A percentile compares a stretch with the other conserved stretches of the same genome.
Conservation (phyloP, 495 filamentous ascomycete genomes). For the Penicillium steckii region DNA sequence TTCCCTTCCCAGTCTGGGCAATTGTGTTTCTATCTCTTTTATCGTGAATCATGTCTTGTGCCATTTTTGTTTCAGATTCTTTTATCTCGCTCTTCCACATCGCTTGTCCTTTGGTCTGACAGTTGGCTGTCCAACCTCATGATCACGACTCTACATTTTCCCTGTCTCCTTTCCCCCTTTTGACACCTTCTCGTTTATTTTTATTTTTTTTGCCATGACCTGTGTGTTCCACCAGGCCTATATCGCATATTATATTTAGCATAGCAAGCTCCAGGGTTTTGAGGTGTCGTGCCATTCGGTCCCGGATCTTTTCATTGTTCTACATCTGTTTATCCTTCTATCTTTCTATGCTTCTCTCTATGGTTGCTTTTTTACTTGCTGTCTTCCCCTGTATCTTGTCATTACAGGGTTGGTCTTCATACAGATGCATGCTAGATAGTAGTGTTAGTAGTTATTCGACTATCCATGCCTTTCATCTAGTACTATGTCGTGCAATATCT, state of each 20-base stretch:
- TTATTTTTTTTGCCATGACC: constrained; percentile 4
- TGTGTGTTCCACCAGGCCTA: constrained; percentile 10
- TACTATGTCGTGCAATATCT: too few relatives aligned
- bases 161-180: neutral
- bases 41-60: constrained; percentile 24
- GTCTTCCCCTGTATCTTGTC: neutral
- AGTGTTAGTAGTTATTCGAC: too few relatives aligned
- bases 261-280: constrained; percentile 30
- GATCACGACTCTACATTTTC: constrained; percentile 18
- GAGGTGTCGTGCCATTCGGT: constrained; percentile 18
- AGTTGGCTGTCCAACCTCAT: constrained; percentile 9
- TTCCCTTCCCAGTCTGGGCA: constrained; percentile 36
- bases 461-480: too few relatives aligned
- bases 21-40: constrained; percentile 22
- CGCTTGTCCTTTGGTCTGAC: constrained; percentile 6
- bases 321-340: constrained; percentile 6
- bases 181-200: constrained; percentile 3
- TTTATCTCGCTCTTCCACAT: constrained; percentile 11
- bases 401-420: neutral
- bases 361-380: neutral
- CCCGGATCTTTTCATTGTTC: constrained; percentile 7
- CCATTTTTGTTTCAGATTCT: constrained; percentile 11
- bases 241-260: constrained; percentile 28
- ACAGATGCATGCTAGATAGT: too few relatives aligned
- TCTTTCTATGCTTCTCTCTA: neutral